Conservation (phyloP, 2,329 filamentous ascomycete species). For the Hysterium pulicare region DNA sequence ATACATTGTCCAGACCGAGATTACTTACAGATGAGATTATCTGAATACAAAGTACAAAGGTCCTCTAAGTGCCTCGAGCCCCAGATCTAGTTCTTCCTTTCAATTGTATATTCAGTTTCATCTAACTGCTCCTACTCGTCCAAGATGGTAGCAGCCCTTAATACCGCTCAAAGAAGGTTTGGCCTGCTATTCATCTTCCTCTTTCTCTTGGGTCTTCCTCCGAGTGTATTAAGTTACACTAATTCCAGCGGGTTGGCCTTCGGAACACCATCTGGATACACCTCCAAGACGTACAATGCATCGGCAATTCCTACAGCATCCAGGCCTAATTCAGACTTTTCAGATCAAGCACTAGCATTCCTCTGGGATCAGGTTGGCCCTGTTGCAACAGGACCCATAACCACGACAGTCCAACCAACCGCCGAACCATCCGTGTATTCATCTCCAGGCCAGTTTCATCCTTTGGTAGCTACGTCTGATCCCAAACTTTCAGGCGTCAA, state of each 20-base stretch:
- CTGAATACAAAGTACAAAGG: background rate
- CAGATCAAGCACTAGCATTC: conserved; percentile 45
- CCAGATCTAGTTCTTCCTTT: background rate
- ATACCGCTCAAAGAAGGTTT: too few species aligned
- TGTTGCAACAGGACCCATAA: conserved; percentile 41
- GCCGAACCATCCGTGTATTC: conserved; percentile 41
- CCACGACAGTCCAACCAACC: conserved; percentile 42
- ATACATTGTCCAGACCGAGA: background rate
- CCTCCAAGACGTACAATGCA: conserved; percentile 38
- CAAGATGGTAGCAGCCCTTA: too few species aligned
- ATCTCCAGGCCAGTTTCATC: conserved; percentile 41
- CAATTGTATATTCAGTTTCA: background rate
- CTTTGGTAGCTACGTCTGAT: conserved; percentile 38
- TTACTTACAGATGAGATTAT: background rate
- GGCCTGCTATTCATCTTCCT: conserved; percentile 9
- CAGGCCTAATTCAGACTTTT: conserved; percentile 44
- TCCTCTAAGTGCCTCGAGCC: background rate
- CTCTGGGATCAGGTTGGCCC: conserved; percentile 47
- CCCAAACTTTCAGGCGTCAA: conserved; percentile 32
- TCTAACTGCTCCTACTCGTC: background rate
- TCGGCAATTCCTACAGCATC: conserved; percentile 43
- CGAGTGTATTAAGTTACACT: conserved; percentile 13
- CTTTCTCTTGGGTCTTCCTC: conserved; percentile 12
- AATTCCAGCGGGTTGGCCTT: conserved; percentile 25
- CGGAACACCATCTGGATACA: conserved; percentile 31